phyloP scores from a whole-genome alignment of 768 basidiomycete genomes.

The Antrodiella citrinella region DNA sequence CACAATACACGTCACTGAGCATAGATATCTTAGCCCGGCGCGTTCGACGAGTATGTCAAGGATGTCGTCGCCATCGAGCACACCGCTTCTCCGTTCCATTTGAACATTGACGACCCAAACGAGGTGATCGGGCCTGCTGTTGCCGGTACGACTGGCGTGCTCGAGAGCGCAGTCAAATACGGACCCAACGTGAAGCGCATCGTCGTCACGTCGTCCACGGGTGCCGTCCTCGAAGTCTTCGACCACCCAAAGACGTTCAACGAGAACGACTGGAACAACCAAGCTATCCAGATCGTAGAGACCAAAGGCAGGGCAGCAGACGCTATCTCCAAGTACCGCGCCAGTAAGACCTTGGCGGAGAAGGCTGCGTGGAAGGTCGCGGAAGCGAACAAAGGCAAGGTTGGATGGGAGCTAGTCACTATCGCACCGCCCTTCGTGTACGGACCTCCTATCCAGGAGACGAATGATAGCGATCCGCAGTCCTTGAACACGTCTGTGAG shows the following conservation, averaged over 20 bases:
- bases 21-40: slow-evolving; percentile 7
- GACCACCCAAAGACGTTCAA: slow-evolving; percentile 21
- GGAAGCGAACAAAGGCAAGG: slow-evolving; percentile 30
- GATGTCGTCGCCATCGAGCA: slow-evolving; percentile 36
- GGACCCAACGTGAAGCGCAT: slow-evolving; percentile 41
- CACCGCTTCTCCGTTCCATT: slow-evolving; percentile 27
- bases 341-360: slow-evolving; percentile 52
- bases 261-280: slow-evolving; percentile 56
- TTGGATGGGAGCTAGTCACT: slow-evolving; percentile 42
- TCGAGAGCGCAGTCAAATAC: slow-evolving; percentile 46
- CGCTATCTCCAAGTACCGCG: slow-evolving; percentile 37
- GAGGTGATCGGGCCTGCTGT: slow-evolving; percentile 65
- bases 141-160: slow-evolving; percentile 53
- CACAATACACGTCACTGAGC: neutral
- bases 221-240: slow-evolving; percentile 28
- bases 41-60: slow-evolving; percentile 40
- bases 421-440: slow-evolving; percentile 42
- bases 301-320: slow-evolving; percentile 39
- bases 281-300: slow-evolving; percentile 33
- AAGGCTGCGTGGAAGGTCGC: slow-evolving; percentile 43
- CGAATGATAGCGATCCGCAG: slow-evolving; percentile 19
- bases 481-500: slow-evolving; percentile 28
- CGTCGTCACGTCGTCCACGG: slow-evolving; percentile 52
- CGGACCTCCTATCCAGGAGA: slow-evolving; percentile 25
- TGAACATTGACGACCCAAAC: slow-evolving; percentile 10